phyloP scores from a whole-genome alignment of 2,329 filamentous ascomycete species.

The Purpureocillium lavendulum region DNA sequence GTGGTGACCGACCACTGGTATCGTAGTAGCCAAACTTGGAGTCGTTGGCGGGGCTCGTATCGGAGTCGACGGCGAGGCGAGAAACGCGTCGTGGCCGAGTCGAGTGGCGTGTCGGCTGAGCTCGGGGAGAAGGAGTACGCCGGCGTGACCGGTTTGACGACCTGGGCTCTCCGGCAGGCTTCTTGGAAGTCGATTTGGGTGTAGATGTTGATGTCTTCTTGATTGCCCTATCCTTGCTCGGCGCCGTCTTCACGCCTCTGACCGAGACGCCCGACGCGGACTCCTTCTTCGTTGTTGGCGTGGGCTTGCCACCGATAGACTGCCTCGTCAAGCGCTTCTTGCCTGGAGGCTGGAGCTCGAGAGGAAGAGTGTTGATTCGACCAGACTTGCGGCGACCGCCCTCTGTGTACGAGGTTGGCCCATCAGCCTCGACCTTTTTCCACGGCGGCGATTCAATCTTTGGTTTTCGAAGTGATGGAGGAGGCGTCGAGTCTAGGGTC shows the following conservation, averaged over 20 bases:
- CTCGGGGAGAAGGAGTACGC: constrained; percentile 31
- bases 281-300: constrained; percentile 23
- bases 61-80: constrained; percentile 23
- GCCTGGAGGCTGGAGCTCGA: constrained; percentile 41
- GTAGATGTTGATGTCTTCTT: constrained; percentile 17
- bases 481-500: constrained; percentile 38
- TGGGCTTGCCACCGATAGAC: constrained; percentile 20
- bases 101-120: constrained; percentile 29
- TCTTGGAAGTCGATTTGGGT: constrained; percentile 21
- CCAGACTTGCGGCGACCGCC: constrained; percentile 64
- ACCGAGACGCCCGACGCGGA: constrained; percentile 13
- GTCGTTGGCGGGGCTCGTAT: constrained; percentile 8
- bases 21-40: constrained; percentile 9
- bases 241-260: constrained; percentile 18
- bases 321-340: constrained; percentile 45
- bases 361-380: constrained; percentile 49
- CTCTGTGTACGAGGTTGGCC: constrained; percentile 75
- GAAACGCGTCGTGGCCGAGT: constrained; percentile 34
- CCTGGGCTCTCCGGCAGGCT: constrained; percentile 17
- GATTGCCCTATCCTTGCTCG: constrained; percentile 16
- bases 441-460: constrained; percentile 73
- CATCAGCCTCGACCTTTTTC: constrained; percentile 79
- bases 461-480: constrained; percentile 31
- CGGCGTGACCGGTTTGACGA: constrained; percentile 26
- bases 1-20: constrained; percentile 25